Evolutionary conservation across 2,329 filamentous ascomycete genomes (phyloP).

Genomic region (Eurotiales sp.): DNA sequence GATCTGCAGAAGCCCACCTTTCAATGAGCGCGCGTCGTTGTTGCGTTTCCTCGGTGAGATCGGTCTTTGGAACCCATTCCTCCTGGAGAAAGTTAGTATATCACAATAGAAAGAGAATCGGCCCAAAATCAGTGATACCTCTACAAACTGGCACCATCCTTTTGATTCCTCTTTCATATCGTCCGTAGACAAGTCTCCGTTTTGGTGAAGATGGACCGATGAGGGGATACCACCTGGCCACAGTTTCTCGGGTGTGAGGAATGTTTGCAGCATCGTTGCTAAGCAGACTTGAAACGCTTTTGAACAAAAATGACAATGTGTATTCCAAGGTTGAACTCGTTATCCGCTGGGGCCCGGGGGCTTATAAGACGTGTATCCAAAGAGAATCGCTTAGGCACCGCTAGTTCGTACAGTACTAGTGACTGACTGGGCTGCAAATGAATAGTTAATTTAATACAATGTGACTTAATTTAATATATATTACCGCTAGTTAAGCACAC

Average conservation of each 20-base stretch:
- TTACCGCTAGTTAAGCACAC: too few relatives aligned
- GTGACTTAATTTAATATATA: too few relatives aligned
- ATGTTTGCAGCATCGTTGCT: background rate
- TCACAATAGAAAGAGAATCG: background rate
- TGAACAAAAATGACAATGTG: too few relatives aligned
- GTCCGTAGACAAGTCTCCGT: background rate
- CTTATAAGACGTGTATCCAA: too few relatives aligned
- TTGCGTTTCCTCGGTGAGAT: background rate
- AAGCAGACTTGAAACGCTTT: too few relatives aligned
- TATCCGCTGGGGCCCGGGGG: too few relatives aligned
- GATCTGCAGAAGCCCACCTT: constrained; percentile 1
- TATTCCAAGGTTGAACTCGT: too few relatives aligned
- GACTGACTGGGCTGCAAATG: too few relatives aligned
- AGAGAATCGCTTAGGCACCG: too few relatives aligned
- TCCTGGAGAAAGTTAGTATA: background rate
- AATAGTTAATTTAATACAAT: too few relatives aligned
- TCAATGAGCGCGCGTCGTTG: constrained; percentile 1
- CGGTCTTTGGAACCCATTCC: background rate
- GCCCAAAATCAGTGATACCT: background rate
- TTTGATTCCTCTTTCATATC: background rate
- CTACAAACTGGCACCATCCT: constrained; percentile 4
- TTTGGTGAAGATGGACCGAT: background rate
- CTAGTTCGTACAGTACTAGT: too few relatives aligned
- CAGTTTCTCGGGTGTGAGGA: background rate
- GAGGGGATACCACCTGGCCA: constrained; percentile 1